phyloP scores from a whole-genome alignment of 129 eudicot species.

The Calendula officinalis region DNA sequence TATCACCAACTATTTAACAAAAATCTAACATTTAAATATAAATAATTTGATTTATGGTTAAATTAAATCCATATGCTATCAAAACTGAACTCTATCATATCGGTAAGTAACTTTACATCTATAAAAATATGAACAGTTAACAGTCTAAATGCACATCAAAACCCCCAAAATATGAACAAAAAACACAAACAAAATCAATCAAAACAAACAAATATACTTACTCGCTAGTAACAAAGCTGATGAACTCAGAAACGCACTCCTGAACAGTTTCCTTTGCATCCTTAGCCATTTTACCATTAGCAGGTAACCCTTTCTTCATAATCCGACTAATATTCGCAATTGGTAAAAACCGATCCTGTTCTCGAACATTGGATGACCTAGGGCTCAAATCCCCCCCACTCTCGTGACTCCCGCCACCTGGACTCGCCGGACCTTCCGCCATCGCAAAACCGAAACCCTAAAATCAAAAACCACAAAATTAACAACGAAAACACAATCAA shows the following conservation, averaged over 20 bases:
- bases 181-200: not conserved
- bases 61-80: not conserved
- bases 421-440: conserved; percentile 66
- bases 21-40: not conserved
- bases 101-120: no score
- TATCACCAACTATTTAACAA: conserved; percentile 20
- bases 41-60: not conserved
- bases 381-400: conserved; percentile 76
- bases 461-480: conserved; percentile 16
- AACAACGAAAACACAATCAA: not conserved
- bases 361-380: conserved; percentile 50
- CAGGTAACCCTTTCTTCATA: conserved; percentile 81
- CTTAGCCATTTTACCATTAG: conserved; percentile 79
- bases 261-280: conserved; percentile 91
- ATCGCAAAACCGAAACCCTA: conserved; percentile 32
- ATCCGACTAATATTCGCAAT: conserved; percentile 83
- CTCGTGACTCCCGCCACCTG: conserved; percentile 64
- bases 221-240: conserved; percentile 90
- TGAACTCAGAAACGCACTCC: conserved; percentile 87
- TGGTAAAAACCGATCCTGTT: conserved; percentile 80
- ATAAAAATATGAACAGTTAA: not conserved
- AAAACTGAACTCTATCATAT: no score
- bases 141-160: not conserved
- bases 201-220: conserved; percentile 22
- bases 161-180: not conserved